These are phyloP conservation scores for Begonia peltatifolia DNA, from an alignment of 306 rosid species.

Conservation along the genomic window DNA sequence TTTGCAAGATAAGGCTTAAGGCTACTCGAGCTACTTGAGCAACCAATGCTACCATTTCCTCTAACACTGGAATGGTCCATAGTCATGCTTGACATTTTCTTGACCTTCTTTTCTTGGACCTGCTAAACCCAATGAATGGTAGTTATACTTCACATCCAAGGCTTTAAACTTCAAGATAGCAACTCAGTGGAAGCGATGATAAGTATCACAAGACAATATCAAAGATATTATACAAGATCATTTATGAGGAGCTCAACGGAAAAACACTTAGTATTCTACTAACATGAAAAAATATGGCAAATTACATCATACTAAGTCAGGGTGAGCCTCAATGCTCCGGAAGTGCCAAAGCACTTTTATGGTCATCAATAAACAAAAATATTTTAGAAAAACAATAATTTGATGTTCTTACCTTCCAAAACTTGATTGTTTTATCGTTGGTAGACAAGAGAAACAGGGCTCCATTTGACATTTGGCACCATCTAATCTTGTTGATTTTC, in stretches of 20 bases:
- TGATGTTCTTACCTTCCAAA: slow-evolving; percentile 72
- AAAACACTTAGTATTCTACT: too few species aligned
- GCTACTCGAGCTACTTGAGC: slow-evolving; percentile 21
- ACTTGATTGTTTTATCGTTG: slow-evolving; percentile 90
- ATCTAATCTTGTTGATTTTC: slow-evolving; percentile 98
- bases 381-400: not conserved
- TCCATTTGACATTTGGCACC: slow-evolving; percentile 97
- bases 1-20: slow-evolving; percentile 25
- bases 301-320: too few species aligned
- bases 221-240: too few species aligned
- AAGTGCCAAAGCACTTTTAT: too few species aligned
- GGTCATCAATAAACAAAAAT: too few species aligned
- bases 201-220: too few species aligned
- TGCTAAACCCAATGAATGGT: slow-evolving; percentile 8
- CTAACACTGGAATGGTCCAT: slow-evolving; percentile 24
- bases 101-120: slow-evolving; percentile 94
- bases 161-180: not conserved
- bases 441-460: slow-evolving; percentile 90
- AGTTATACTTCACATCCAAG: not conserved
- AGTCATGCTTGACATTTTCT: slow-evolving; percentile 46
- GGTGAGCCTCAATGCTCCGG: too few species aligned
- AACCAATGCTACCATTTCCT: slow-evolving; percentile 31
- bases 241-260: too few species aligned
- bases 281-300: too few species aligned
- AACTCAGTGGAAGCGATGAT: too few species aligned